These are phyloP conservation scores for Macrolepiota fuliginosa DNA, from an alignment of 768 basidiomycete species.

Conservation along the genomic window DNA sequence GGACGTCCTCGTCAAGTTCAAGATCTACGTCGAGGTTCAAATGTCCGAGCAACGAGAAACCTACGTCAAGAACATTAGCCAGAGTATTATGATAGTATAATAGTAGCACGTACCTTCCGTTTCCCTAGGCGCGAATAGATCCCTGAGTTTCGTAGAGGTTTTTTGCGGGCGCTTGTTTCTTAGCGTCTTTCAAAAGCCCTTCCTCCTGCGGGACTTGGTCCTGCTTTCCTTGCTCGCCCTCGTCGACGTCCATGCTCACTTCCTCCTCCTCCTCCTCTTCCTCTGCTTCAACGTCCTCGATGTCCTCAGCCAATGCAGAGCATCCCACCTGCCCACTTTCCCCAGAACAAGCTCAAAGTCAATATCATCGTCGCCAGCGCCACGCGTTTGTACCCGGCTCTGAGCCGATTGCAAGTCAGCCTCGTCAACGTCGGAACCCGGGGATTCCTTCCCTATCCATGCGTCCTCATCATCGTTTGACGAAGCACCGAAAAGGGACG, in stretches of 20 bases:
- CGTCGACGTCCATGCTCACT: slow-evolving; percentile 3
- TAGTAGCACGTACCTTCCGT: slow-evolving; percentile 52
- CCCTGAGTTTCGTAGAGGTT: slow-evolving; percentile 49
- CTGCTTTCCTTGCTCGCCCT: neutral
- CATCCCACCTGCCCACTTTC: slow-evolving; percentile 17
- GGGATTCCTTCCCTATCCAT: slow-evolving; percentile 61
- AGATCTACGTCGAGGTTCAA: slow-evolving; percentile 74
- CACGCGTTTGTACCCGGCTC: slow-evolving; percentile 18
- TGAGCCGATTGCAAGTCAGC: slow-evolving; percentile 23
- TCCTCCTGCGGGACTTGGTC: slow-evolving; percentile 1
- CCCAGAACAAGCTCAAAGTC: slow-evolving; percentile 34
- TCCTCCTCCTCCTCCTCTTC: slow-evolving; percentile 14
- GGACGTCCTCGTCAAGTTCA: slow-evolving; percentile 61
- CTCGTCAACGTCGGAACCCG: slow-evolving; percentile 55
- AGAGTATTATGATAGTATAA: neutral
- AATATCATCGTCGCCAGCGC: slow-evolving; percentile 25
- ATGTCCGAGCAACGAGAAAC: slow-evolving; percentile 75
- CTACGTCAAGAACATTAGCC: slow-evolving; percentile 28
- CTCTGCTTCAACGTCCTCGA: slow-evolving; percentile 1
- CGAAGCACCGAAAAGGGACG: slow-evolving; percentile 48
- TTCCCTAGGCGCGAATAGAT: slow-evolving; percentile 70
- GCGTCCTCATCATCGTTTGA: slow-evolving; percentile 34
- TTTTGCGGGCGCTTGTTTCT: slow-evolving; percentile 13
- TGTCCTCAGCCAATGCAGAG: neutral
- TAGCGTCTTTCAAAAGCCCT: slow-evolving; percentile 12